A percentile compares a stretch with the other conserved stretches of the same genome.
phyloP scores from a whole-genome alignment of 371 early-diverging fungal genomes.

The Umbelopsis sp. region DNA sequence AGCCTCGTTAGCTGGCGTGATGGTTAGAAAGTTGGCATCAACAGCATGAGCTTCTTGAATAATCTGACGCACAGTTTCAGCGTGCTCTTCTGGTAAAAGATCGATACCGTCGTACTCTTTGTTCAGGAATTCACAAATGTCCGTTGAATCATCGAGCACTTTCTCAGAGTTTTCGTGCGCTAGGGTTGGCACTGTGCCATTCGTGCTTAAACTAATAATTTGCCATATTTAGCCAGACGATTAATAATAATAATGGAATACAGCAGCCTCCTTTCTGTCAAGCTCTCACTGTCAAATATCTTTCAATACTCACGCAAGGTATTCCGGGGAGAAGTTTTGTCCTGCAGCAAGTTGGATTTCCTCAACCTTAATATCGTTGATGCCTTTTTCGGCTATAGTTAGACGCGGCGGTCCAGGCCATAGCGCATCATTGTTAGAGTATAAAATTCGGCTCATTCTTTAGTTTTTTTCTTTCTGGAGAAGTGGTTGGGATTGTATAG shows the following conservation, averaged over 20 bases:
- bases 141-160: slow-evolving; percentile 11
- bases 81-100: not conserved
- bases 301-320: slow-evolving; percentile 1
- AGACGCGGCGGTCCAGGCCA: not conserved
- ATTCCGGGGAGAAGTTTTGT: not conserved
- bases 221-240: not conserved
- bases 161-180: not conserved
- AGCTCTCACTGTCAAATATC: no score
- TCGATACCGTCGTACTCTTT: not conserved
- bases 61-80: slow-evolving; percentile 1
- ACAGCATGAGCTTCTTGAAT: not conserved
- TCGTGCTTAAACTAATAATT: not conserved
- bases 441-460: not conserved
- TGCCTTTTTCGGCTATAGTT: not conserved
- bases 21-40: slow-evolving; percentile 10
- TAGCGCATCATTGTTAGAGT: not conserved
- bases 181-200: slow-evolving; percentile 6
- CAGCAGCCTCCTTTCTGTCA: no score
- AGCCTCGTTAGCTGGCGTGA: not conserved
- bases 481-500: not conserved
- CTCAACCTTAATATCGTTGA: not conserved
- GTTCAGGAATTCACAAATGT: slow-evolving; percentile 14
- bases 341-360: not conserved
- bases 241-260: no score
- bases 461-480: not conserved